Evolutionary conservation across 257 asterid genomes (phyloP).

Genomic region (Ajuga chamaepitys): DNA sequence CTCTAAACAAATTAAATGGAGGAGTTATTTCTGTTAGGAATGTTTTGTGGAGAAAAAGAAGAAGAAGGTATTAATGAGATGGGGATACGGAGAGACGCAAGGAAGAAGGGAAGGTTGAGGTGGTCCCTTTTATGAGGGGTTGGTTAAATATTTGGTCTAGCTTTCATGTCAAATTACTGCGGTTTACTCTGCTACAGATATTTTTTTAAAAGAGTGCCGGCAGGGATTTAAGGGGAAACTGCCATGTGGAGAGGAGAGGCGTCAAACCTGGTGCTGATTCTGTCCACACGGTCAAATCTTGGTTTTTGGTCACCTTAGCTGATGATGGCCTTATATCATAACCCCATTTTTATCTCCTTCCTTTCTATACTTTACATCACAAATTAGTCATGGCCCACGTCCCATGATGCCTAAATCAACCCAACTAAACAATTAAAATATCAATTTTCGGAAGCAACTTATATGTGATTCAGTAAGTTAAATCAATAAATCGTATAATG

Average conservation of each 20-base stretch:
- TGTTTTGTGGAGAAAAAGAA: constrained; percentile 22
- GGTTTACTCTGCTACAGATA: not conserved
- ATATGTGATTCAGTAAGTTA: too few species aligned
- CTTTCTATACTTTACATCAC: not conserved
- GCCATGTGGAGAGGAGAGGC: constrained; percentile 45
- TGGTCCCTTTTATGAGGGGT: constrained; percentile 35
- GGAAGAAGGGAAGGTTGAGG: constrained; percentile 14
- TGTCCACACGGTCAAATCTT: constrained; percentile 25
- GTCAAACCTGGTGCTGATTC: constrained; percentile 16
- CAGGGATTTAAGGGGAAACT: constrained; percentile 18
- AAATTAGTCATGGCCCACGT: too few species aligned
- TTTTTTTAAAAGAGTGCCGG: constrained; percentile 22
- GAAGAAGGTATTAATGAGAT: constrained; percentile 14
- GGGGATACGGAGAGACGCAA: constrained; percentile 15
- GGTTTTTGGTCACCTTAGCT: not conserved
- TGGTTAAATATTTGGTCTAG: not conserved
- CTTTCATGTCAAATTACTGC: not conserved
- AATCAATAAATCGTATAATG: too few species aligned
- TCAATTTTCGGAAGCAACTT: too few species aligned
- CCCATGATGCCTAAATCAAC: too few species aligned
- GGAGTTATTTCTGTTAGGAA: constrained; percentile 10
- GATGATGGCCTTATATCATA: constrained; percentile 5
- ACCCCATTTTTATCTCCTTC: not conserved
- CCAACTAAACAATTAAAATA: too few species aligned
- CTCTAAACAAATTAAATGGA: not conserved